Evolutionary conservation across 1,284 basidiomycete species (phyloP).

Genomic region (Leucocoprinus gongylophorus): DNA sequence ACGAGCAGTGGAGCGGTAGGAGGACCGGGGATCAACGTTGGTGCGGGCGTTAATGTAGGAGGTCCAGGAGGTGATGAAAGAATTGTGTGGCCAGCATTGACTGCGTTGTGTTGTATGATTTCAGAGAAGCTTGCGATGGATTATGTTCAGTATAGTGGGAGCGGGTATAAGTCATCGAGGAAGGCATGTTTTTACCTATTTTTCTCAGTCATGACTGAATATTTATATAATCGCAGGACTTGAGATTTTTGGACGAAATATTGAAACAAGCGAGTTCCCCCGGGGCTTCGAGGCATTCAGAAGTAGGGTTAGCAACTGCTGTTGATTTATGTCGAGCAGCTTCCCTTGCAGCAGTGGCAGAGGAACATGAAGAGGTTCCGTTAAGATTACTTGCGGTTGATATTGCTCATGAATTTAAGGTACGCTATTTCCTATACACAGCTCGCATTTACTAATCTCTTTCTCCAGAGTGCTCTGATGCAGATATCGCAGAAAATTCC

Average conservation of each 20-base stretch:
- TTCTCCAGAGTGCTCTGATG: conserved; percentile 36
- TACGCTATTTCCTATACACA: conserved; percentile 23
- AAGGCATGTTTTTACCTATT: background rate
- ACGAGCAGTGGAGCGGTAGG: background rate
- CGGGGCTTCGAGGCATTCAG: conserved; percentile 43
- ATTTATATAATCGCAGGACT: conserved; percentile 29
- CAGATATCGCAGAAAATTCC: conserved; percentile 30
- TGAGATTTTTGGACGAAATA: conserved; percentile 52
- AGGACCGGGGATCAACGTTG: no score
- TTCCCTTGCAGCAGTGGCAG: conserved; percentile 56
- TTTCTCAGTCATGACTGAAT: background rate
- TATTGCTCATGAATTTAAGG: conserved; percentile 74
- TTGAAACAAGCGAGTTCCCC: conserved; percentile 42
- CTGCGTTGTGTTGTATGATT: conserved; percentile 70
- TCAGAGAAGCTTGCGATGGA: conserved; percentile 57
- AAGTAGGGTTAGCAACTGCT: conserved; percentile 67
- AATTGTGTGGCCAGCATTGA: conserved; percentile 74
- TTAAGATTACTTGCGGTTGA: conserved; percentile 65
- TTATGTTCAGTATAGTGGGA: conserved; percentile 39
- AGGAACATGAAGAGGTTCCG: conserved; percentile 52
- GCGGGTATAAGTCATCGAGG: conserved; percentile 7
- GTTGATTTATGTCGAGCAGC: conserved; percentile 82
- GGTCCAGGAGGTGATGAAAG: conserved; percentile 39
- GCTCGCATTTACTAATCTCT: background rate
- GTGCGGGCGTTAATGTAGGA: no score